A percentile compares a stretch with the other conserved stretches of the same genome.
Evolutionary conservation across 805 yeast species (phyloP).

Genomic region (Myxozyma neglecta): DNA sequence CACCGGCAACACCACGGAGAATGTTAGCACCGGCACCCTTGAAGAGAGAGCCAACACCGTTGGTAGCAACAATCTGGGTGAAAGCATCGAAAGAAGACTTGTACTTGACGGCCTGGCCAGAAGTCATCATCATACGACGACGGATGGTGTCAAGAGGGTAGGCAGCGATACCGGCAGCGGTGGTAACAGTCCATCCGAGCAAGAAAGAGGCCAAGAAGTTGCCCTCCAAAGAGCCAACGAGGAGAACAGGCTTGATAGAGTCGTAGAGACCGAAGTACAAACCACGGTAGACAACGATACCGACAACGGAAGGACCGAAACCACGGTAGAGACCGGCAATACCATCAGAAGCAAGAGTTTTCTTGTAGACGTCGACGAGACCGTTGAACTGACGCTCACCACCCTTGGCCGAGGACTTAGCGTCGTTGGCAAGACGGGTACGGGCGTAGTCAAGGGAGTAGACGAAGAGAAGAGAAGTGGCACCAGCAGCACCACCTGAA

Average conservation of each 20-base stretch:
- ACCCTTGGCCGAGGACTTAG: conserved; percentile 79
- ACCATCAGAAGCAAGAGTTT: conserved; percentile 95
- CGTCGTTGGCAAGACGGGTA: conserved; percentile 98
- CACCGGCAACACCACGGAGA: conserved; percentile 99
- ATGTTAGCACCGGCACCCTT: conserved; percentile 99
- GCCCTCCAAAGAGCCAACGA: conserved; percentile 93
- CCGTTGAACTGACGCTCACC: conserved; percentile 98
- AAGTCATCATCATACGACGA: conserved; percentile 99
- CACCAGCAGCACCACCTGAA: conserved; percentile 99
- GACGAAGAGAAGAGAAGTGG: conserved; percentile 86
- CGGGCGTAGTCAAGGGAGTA: conserved; percentile 98
- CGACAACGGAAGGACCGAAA: conserved; percentile 97
- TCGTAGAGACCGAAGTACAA: conserved; percentile 97
- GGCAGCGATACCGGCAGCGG: conserved; percentile 98
- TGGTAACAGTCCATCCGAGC: conserved; percentile 97
- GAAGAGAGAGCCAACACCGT: conserved; percentile 90
- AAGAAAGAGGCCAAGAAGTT: conserved; percentile 92
- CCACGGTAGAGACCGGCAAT: conserved; percentile 98
- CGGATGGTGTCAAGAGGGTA: conserved; percentile 99
- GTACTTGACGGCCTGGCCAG: conserved; percentile 98
- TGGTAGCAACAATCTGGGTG: conserved; percentile 89
- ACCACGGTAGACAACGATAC: conserved; percentile 99
- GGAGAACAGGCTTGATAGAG: conserved; percentile 91
- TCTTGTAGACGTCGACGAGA: conserved; percentile 92
- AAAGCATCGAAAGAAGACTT: conserved; percentile 92